Conservation (phyloP, 1,139 yeast genomes). For the Pneumocystis jirovecii region DNA sequence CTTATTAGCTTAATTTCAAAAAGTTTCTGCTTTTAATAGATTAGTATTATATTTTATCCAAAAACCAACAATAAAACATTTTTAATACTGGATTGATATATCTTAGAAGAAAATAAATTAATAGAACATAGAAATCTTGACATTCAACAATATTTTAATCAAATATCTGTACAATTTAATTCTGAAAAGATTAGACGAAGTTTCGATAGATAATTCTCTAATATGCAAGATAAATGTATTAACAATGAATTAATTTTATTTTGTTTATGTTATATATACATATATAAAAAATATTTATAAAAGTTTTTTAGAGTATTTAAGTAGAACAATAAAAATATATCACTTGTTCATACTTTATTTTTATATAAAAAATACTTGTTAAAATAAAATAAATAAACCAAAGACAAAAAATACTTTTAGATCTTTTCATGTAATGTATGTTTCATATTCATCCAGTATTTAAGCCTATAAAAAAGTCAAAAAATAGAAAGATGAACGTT, state of each 20-base stretch:
- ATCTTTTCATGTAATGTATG: neutral
- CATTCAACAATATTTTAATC: neutral
- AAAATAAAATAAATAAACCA: too few species aligned
- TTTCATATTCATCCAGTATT: neutral
- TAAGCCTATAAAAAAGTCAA: neutral
- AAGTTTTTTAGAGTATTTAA: neutral
- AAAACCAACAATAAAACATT: neutral
- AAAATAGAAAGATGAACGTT: neutral
- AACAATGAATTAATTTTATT: neutral
- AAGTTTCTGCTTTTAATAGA: neutral
- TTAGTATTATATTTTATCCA: neutral
- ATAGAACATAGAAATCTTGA: neutral
- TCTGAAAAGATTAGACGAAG: neutral
- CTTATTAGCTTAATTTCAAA: neutral
- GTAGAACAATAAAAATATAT: neutral
- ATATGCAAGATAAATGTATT: neutral
- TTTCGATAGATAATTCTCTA: neutral
- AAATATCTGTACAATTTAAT: neutral
- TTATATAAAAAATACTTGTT: neutral
- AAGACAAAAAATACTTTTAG: neutral
- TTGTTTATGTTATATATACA: neutral
- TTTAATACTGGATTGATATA: neutral
- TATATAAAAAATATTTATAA: neutral
- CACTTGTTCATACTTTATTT: neutral
- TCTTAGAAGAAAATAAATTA: neutral